Conservation (phyloP, 805 yeast species). For the Wickerhamomyces chaumierensis region DNA sequence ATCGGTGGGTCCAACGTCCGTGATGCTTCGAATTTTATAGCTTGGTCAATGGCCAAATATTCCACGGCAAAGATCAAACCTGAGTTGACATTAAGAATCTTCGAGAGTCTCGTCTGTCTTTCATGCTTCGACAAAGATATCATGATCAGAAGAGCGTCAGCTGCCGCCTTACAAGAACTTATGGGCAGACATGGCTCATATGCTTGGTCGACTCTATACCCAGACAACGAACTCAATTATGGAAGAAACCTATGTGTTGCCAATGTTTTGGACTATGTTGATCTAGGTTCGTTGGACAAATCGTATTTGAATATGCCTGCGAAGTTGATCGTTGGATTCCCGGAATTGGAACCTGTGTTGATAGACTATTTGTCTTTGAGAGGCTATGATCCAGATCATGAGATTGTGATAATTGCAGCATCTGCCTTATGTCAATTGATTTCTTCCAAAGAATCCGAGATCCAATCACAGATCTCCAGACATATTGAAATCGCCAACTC, state of each 20-base stretch:
- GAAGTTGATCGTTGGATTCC: constrained; percentile 16
- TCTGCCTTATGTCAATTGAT: constrained; percentile 21
- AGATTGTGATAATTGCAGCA: constrained; percentile 31
- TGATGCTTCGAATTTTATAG: constrained; percentile 74
- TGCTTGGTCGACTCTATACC: constrained; percentile 20
- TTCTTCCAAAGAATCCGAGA: background rate
- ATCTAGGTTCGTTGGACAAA: constrained; percentile 30
- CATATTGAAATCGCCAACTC: constrained; percentile 7
- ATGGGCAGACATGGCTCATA: constrained; percentile 59
- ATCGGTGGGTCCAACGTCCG: constrained; percentile 59
- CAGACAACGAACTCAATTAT: constrained; percentile 18
- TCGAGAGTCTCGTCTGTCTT: constrained; percentile 31
- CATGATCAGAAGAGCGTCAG: constrained; percentile 65
- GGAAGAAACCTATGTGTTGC: constrained; percentile 36
- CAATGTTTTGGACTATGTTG: constrained; percentile 44
- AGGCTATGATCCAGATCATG: constrained; percentile 28
- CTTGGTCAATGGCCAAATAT: constrained; percentile 64
- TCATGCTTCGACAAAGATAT: constrained; percentile 66
- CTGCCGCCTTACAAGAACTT: constrained; percentile 81
- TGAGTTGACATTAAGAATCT: constrained; percentile 11
- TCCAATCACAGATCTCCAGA: constrained; percentile 2
- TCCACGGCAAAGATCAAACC: constrained; percentile 18
- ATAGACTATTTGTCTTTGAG: constrained; percentile 21
- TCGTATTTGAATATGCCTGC: constrained; percentile 29
- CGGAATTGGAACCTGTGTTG: constrained; percentile 18